Percentiles rank a stretch among this genome's conserved stretches.
phyloP scores from a whole-genome alignment of 2,329 filamentous ascomycete species.

The Harringtonia aguacate region DNA sequence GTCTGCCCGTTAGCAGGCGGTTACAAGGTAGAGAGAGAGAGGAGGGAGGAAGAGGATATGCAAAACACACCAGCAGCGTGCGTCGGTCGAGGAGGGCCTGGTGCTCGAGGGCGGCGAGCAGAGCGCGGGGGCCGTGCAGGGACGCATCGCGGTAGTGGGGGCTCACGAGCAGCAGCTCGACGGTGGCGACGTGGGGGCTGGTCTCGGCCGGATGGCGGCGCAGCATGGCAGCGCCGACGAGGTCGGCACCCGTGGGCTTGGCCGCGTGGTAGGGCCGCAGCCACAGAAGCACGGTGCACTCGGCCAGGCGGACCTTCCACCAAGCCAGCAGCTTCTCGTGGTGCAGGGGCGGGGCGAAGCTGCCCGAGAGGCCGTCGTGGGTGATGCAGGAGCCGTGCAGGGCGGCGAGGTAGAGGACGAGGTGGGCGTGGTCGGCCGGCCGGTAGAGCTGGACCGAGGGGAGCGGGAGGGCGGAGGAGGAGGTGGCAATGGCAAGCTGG shows the following conservation, averaged over 20 bases:
- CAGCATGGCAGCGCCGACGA: constrained; percentile 48
- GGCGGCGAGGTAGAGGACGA: constrained; percentile 45
- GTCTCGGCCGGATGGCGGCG: constrained; percentile 42
- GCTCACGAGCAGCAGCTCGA: constrained; percentile 49
- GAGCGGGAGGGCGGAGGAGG: not conserved
- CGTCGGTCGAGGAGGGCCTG: constrained; percentile 38
- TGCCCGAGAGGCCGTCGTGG: constrained; percentile 43
- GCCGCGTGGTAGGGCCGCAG: constrained; percentile 16
- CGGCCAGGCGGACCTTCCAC: constrained; percentile 43
- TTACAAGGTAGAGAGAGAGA: not conserved
- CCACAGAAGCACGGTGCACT: constrained; percentile 43
- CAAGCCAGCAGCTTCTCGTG: constrained; percentile 43
- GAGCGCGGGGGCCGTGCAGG: constrained; percentile 37
- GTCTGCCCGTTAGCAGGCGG: constrained; percentile 10
- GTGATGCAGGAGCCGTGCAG: constrained; percentile 50
- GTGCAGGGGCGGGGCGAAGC: constrained; percentile 48
- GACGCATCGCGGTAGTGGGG: constrained; percentile 36
- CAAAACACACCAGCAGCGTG: constrained; percentile 38
- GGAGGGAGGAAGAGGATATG: not conserved
- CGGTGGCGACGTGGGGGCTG: constrained; percentile 38
- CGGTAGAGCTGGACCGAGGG: constrained; percentile 24
- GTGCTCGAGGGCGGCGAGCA: constrained; percentile 44
- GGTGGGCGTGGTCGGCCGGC: constrained; percentile 32
- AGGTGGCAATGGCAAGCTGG: not conserved
- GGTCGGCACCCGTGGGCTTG: constrained; percentile 24